phyloP scores from a whole-genome alignment of 1,139 yeast species.

The Magnusiomyces clavatus region DNA sequence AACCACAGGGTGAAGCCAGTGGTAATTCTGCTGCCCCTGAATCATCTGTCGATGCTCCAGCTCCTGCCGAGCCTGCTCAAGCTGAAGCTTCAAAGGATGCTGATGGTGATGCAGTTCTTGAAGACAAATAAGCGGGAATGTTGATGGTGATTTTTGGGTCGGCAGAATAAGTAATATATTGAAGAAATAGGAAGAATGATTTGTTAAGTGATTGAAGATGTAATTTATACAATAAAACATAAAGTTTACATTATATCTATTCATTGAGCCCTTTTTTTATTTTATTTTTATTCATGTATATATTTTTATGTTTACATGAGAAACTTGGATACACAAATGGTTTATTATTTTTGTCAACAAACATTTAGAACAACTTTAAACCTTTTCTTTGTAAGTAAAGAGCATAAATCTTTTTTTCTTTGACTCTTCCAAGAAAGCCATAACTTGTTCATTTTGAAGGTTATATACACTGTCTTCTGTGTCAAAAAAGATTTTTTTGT shows the following conservation, averaged over 20 bases:
- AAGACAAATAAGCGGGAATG: not conserved
- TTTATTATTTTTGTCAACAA: not conserved
- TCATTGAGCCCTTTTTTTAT: too few species aligned
- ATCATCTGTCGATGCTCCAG: slow-evolving; percentile 26
- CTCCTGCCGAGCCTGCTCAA: slow-evolving; percentile 29
- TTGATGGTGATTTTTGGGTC: not conserved
- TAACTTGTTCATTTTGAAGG: not conserved
- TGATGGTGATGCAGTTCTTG: not conserved
- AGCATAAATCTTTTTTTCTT: slow-evolving; percentile 10
- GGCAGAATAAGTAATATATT: not conserved
- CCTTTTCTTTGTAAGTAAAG: slow-evolving; percentile 10
- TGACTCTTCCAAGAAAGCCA: too few species aligned
- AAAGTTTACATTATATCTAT: not conserved
- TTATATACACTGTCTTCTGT: not conserved
- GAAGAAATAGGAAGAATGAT: not conserved
- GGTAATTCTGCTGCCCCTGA: slow-evolving; percentile 43
- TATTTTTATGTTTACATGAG: not conserved
- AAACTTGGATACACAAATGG: not conserved
- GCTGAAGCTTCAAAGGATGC: slow-evolving; percentile 10
- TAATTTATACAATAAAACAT: not conserved
- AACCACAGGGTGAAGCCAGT: slow-evolving; percentile 44
- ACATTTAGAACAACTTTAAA: not conserved
- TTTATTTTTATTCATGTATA: too few species aligned
- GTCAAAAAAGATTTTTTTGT: not conserved
- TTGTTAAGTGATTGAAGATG: not conserved